These are phyloP conservation scores for Cladosporium phlei DNA, from an alignment of 2,329 filamentous ascomycete genomes.

Conservation along the genomic window DNA sequence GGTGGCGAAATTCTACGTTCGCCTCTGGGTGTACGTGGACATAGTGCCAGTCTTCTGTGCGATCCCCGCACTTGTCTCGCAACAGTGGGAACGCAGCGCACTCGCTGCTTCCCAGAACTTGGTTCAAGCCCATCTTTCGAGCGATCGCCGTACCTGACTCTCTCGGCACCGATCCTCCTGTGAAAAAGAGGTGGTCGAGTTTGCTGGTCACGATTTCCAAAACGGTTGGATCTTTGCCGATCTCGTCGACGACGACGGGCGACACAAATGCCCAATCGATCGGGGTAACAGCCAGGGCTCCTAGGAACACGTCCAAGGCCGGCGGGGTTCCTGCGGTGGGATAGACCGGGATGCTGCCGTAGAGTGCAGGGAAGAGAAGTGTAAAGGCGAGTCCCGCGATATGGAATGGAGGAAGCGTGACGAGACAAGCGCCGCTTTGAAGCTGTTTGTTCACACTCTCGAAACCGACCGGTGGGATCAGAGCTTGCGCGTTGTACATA, in stretches of 20 bases:
- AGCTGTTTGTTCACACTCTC: not conserved
- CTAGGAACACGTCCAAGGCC: not conserved
- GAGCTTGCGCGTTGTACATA: not conserved
- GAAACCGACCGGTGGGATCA: not conserved
- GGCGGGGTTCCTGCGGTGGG: not conserved
- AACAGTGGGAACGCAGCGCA: not conserved
- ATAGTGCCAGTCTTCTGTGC: not conserved
- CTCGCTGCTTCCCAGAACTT: not conserved
- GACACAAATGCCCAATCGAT: not conserved
- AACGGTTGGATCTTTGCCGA: not conserved
- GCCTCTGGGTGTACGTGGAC: not conserved
- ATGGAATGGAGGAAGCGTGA: not conserved
- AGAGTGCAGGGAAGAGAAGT: not conserved
- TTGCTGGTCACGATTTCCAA: not conserved
- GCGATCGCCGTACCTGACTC: not conserved
- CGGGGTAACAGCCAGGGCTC: not conserved
- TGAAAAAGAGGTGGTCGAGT: not conserved
- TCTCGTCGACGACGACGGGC: not conserved
- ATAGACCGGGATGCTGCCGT: not conserved
- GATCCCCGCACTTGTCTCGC: not conserved
- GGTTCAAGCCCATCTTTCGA: not conserved
- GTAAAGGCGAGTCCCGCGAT: not conserved
- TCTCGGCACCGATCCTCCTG: not conserved
- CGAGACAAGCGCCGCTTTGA: not conserved
- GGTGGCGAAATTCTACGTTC: not conserved